These are phyloP conservation scores for Colletotrichum liaoningense DNA, from an alignment of 2,329 filamentous ascomycete genomes.

Conservation along the genomic window DNA sequence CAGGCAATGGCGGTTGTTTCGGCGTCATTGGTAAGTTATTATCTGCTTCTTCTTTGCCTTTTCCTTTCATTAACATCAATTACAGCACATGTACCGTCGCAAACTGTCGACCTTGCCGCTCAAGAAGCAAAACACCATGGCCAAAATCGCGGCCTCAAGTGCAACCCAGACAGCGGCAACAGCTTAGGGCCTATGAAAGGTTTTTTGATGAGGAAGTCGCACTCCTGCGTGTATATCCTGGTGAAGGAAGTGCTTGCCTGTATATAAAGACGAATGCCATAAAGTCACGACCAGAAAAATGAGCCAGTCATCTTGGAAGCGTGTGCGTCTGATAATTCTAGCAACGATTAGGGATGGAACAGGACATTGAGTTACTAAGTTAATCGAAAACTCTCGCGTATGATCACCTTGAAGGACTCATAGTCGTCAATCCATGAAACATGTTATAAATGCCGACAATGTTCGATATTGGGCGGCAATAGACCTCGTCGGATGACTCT, in stretches of 20 bases:
- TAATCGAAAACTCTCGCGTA: too few relatives aligned
- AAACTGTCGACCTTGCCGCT: neutral
- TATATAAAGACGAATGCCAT: neutral
- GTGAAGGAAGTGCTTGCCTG: neutral
- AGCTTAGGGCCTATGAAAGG: neutral
- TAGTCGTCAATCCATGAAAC: too few relatives aligned
- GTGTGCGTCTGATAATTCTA: too few relatives aligned
- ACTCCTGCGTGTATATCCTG: neutral
- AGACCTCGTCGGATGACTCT: too few relatives aligned
- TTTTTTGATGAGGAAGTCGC: neutral
- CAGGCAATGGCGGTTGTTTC: conserved; percentile 11
- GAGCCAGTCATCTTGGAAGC: neutral
- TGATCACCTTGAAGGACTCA: too few relatives aligned
- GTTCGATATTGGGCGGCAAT: too few relatives aligned
- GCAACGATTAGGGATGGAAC: too few relatives aligned
- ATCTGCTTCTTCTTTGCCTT: neutral
- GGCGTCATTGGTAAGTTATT: conserved; percentile 7
- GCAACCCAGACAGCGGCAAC: neutral
- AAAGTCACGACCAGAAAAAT: neutral
- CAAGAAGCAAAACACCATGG: neutral
- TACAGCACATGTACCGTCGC: neutral
- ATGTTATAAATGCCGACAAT: too few relatives aligned
- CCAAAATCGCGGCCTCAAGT: neutral
- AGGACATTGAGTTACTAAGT: too few relatives aligned
- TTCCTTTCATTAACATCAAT: neutral